Evolutionary conservation across 352 stramenopile genomes (phyloP).

Genomic region (Phytophthora fragariae): DNA sequence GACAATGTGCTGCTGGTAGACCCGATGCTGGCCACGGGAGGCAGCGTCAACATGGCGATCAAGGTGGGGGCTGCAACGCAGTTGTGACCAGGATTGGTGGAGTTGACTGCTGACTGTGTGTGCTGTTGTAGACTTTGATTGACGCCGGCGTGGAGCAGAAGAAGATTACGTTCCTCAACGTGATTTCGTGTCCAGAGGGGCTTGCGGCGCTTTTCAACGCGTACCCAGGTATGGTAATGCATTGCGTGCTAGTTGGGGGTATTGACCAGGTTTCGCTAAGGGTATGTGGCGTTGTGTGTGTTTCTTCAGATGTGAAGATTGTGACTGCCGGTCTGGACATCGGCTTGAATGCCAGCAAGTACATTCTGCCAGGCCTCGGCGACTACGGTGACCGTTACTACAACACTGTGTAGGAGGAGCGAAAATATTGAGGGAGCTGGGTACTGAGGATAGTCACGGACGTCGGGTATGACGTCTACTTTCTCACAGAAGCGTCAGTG

Average conservation of each 20-base stretch:
- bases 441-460: too few relatives aligned
- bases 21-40: conserved; percentile 95
- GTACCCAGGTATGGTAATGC: conserved; percentile 65
- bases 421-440: neutral
- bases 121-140: conserved; percentile 69
- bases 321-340: conserved; percentile 85
- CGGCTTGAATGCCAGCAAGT: conserved; percentile 95
- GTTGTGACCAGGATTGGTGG: neutral
- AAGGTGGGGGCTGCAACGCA: conserved; percentile 50
- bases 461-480: too few relatives aligned
- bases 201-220: conserved; percentile 76
- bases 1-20: conserved; percentile 96
- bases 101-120: conserved; percentile 1
- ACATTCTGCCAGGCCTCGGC: conserved; percentile 96
- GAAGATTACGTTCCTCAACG: conserved; percentile 96
- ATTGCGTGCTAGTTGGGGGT: neutral
- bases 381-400: conserved; percentile 97
- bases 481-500: too few relatives aligned
- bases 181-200: conserved; percentile 94
- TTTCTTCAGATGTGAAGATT: conserved; percentile 60
- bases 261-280: conserved; percentile 10
- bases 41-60: conserved; percentile 92
- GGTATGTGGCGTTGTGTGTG: neutral
- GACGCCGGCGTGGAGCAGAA: conserved; percentile 85
- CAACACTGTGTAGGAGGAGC: conserved; percentile 57